Base-by-base conservation (phyloP, 2,329 filamentous ascomycete genomes). In the Ceratocystis papillata region DNA sequence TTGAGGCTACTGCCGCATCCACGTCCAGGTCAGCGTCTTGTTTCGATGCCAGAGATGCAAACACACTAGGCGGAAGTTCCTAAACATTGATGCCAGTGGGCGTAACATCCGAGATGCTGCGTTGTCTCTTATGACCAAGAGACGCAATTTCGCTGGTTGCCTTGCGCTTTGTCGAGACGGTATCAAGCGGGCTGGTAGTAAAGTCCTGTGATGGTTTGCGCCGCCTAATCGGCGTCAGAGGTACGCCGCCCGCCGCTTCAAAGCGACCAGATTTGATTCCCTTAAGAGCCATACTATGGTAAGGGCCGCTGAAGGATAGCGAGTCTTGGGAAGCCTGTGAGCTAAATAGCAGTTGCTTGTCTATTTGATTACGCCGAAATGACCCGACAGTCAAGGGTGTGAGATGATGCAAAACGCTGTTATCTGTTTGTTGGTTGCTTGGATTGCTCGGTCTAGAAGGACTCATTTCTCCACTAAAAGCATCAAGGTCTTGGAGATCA, bases 321-420 rank as follows among this genome's bases (percentile, higher is more conserved):
- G 85, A 85, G 70, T 87, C 81, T 67, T 82, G 77, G 46, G 83
- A 85, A 25, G 81, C 82, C 71, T 83, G 81, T 72, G 81, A 82
- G 75, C 81, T 84, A 69, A 81, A 74, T 67, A 85, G 83, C 68
- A 85, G 77, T 70, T 83, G 80, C 72, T 83, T 80, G 72, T 83
- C 83, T 78, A 79, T 84, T 73, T 83, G 85, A 74, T 83, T 86
- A 69, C 79, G 83, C 66, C 88, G 88, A 79, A 94, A 95, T 0
- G 89, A 87, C 46, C 88, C 88, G 45, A 94, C 88, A 15, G 87
- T 83, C 66, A 86, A 83, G 7, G 80, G 76, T 67, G 83, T 83
- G 70, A 84, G 83, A 71, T 87, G 85, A 48, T 91, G 83, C 10
- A 75, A 73, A 7, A 78, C 73, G 46, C 79, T 76, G 20, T 74